These are phyloP conservation scores for Penicillium tannophilum DNA, from an alignment of 495 filamentous ascomycete genomes.

Conservation along the genomic window DNA sequence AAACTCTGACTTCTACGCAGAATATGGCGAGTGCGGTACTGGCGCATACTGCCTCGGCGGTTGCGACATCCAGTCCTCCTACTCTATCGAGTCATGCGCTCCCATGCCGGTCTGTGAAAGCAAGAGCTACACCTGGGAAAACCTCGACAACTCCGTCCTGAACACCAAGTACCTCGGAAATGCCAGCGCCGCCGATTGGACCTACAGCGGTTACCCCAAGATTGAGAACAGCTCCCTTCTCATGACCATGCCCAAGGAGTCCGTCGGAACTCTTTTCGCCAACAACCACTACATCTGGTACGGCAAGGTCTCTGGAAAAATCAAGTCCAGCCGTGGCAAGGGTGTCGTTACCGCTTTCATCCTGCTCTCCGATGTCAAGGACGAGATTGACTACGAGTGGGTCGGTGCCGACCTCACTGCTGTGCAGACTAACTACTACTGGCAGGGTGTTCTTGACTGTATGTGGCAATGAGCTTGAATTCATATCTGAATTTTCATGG, in stretches of 20 bases:
- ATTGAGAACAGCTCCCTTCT: slow-evolving; percentile 62
- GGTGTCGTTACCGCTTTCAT: slow-evolving; percentile 98
- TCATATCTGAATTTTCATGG: neutral
- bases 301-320: slow-evolving; percentile 80
- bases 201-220: slow-evolving; percentile 75
- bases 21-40: slow-evolving; percentile 91
- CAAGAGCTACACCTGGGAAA: slow-evolving; percentile 66
- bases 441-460: slow-evolving; percentile 93
- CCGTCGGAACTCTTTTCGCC: slow-evolving; percentile 81
- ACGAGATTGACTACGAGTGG: slow-evolving; percentile 97
- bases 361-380: slow-evolving; percentile 89
- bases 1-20: slow-evolving; percentile 44
- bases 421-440: slow-evolving; percentile 96
- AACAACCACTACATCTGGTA: slow-evolving; percentile 96
- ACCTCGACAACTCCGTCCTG: slow-evolving; percentile 64
- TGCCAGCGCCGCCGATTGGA: slow-evolving; percentile 77
- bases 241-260: slow-evolving; percentile 85
- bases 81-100: slow-evolving; percentile 80
- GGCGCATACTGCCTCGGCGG: slow-evolving; percentile 96
- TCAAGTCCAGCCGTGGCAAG: slow-evolving; percentile 81
- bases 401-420: slow-evolving; percentile 76
- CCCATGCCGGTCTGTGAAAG: slow-evolving; percentile 79
- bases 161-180: slow-evolving; percentile 88
- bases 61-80: slow-evolving; percentile 84
- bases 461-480: slow-evolving; percentile 38